Evolutionary conservation across 441 rosid genomes (phyloP), one percentile per base, ranked within the genome.

Genomic region (Arabidopsis hybrid): DNA sequence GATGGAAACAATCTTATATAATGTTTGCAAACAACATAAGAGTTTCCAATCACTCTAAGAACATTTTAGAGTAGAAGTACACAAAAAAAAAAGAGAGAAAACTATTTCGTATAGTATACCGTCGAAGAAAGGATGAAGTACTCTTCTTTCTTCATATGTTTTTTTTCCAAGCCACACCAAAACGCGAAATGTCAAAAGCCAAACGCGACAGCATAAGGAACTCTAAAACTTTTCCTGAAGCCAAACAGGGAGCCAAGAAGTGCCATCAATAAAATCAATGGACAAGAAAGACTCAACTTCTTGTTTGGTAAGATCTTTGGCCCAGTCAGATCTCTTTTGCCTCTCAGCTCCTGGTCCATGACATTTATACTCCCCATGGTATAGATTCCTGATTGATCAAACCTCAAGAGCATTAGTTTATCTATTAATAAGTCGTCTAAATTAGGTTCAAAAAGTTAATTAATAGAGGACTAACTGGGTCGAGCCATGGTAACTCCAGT

Each of bases 341-440:
- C 83, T 63, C 16, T 81, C 81, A 17, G 96, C 83, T 69, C 98
- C 97, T 12, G 97, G 98, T 55, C 98, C 98, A 40, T 84, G 79
- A 77, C 89, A 84, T 9, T 78, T 61, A 76, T 87, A 91, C 81
- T 93, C 95, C 4, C 84, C 93, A 21, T 88, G 92, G 85, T 78
- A 86, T 39, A 90, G 45, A 31, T 87, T 63, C 39, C 98, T 89
- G 81, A 65, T 71, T 16, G 5, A 39, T 40, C 21, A 35, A 26
- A 14, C 43, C 6, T 52, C 67, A 46, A 67, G 6, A 36, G 2
- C n/a, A 16, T 72, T 47, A 77, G 46, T 52, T 53, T 7, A 51
- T 49, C 5, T 36, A 18, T 13, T 8, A 9, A 18, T 35, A 10
- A 45, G 18, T 16, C 8, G 4, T 40, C 32, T 1, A 29, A 61